Base-by-base conservation (phyloP, 1,284 basidiomycete genomes). In the Moesziomyces sp. region DNA sequence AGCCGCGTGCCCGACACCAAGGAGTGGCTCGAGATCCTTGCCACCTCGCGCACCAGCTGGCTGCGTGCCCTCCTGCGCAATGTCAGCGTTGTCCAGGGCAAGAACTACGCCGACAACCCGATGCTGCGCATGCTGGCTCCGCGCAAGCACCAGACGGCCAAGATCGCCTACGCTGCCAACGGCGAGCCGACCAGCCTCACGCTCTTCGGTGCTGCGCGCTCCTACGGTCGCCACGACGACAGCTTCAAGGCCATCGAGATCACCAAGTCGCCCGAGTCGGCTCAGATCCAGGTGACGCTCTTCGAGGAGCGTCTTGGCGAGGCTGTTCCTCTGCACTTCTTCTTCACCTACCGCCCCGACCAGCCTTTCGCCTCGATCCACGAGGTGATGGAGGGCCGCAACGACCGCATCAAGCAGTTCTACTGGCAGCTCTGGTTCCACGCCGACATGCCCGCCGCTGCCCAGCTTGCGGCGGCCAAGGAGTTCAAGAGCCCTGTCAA, bases 291-390 rank as follows among this genome's bases (percentile, higher is more conserved):
- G 53, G 87, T 97, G 58, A 90, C 89, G 1, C 87, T 98, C 72
- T 91, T 88, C 85, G 96, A 99, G 85, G 93, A 95, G 78, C 91
- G 94, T 53, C 88, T 86, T 24, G 90, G 89, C 47, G 88, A 88
- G 49, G 87, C 91, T 1, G 89, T 98, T 23, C 93, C 95, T 14
- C 90, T 99, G 40, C 84, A 86, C 53, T 89, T 99, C 78, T 87
- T 90, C 76, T 98, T 94, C 88, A 85, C 87, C 70, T 98, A 97
- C 87, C 90, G 91, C 80, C 94, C 95, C 16, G 90, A 92, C 21
- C 90, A 91, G 86, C 93, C 93, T 44, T 97, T 89, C 77, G 92
- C 93, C 5, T 94, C 96, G 34, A 94, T 99, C 78, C 95, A 97
- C 83, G 96, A 99, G 85, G 86, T 95, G 73, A 89, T 90, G 26